Percentiles rank a stretch among this genome's conserved stretches.
Conservation (phyloP, 495 filamentous ascomycete species). For the Tuber borchii region DNA sequence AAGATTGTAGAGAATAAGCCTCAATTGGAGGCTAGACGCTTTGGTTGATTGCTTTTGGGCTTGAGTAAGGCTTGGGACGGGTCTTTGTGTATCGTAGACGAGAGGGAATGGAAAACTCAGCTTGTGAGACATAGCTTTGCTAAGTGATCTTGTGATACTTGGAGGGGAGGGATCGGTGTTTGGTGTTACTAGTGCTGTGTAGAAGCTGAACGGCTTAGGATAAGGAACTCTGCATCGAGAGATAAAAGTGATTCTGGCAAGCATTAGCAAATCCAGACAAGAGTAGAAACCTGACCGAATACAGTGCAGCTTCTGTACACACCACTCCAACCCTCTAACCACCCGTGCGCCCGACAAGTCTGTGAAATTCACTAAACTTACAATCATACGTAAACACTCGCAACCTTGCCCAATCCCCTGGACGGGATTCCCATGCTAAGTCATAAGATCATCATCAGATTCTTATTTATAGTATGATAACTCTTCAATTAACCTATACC, state of each 20-base stretch:
- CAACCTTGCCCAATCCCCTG: background rate
- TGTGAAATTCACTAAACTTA: background rate
- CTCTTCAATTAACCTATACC: too few species aligned
- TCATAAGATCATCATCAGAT: too few species aligned
- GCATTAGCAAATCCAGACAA: background rate
- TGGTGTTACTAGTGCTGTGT: background rate
- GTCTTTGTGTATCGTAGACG: background rate
- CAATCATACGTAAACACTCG: background rate
- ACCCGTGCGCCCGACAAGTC: background rate
- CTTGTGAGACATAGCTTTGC: background rate
- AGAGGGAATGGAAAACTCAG: background rate
- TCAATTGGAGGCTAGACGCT: constrained; percentile 26
- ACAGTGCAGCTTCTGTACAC: background rate
- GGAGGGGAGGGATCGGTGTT: background rate
- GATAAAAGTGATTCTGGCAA: background rate
- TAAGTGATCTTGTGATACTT: background rate
- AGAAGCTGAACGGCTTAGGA: background rate
- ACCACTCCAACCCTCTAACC: background rate
- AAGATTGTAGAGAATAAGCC: constrained; percentile 60
- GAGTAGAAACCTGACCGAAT: background rate
- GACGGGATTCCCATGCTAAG: too few species aligned
- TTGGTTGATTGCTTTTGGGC: constrained; percentile 21
- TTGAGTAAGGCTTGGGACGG: background rate
- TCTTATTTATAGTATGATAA: too few species aligned
- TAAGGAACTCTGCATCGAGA: background rate